These are phyloP conservation scores for Aspergillus persii DNA, from an alignment of 2,329 filamentous ascomycete genomes.

Conservation along the genomic window DNA sequence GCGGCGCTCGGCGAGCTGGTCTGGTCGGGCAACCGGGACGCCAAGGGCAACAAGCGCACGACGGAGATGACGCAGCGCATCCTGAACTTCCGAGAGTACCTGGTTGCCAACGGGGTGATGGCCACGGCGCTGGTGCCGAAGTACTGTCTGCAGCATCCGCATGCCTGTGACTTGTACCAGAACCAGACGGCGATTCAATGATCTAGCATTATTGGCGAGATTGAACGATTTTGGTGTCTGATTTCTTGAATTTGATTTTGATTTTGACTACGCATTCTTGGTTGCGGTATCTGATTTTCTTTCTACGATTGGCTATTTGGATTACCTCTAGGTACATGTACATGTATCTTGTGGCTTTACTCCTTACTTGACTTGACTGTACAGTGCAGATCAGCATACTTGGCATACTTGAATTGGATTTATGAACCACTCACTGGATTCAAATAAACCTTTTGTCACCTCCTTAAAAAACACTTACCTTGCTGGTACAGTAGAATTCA, in stretches of 20 bases:
- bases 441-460: too few relatives aligned
- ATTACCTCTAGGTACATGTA: too few relatives aligned
- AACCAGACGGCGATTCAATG: slow-evolving; percentile 46
- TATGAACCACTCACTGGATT: too few relatives aligned
- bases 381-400: too few relatives aligned
- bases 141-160: slow-evolving; percentile 58
- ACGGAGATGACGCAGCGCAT: slow-evolving; percentile 56
- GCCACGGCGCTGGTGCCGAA: slow-evolving; percentile 55
- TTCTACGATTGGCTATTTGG: too few relatives aligned
- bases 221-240: background rate
- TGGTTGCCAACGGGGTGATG: slow-evolving; percentile 54
- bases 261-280: background rate
- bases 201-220: background rate
- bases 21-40: slow-evolving; percentile 56
- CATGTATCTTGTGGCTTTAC: too few relatives aligned
- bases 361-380: too few relatives aligned
- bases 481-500: too few relatives aligned
- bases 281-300: too few relatives aligned
- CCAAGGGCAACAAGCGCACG: slow-evolving; percentile 50
- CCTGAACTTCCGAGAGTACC: slow-evolving; percentile 59
- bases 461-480: too few relatives aligned
- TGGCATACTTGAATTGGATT: too few relatives aligned
- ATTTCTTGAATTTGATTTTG: background rate
- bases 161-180: slow-evolving; percentile 56
- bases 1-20: slow-evolving; percentile 56